Percentiles rank a stretch among this genome's conserved stretches.
Conservation (phyloP, 1,139 yeast genomes). For the Geotrichum fermentans region DNA sequence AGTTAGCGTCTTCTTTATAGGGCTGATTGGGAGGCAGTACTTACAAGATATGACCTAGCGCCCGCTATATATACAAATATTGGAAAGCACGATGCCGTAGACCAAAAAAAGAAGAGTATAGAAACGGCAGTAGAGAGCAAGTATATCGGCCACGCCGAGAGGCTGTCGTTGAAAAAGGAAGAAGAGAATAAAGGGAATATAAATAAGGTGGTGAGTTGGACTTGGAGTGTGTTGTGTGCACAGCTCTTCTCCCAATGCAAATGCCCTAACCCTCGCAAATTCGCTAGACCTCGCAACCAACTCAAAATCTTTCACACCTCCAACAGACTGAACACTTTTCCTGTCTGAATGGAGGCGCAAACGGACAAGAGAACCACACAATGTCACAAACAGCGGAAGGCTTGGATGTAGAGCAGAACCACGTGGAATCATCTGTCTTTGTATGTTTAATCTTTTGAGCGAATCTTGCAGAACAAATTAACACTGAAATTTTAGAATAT, state of each 20-base stretch:
- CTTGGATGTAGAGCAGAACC: neutral
- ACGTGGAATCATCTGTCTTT: slow-evolving; percentile 1
- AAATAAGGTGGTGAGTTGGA: neutral
- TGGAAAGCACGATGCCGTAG: too few relatives aligned
- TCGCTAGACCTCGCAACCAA: neutral
- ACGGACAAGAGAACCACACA: neutral
- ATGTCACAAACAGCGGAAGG: neutral
- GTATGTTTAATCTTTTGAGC: neutral
- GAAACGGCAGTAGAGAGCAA: too few relatives aligned
- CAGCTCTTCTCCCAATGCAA: neutral
- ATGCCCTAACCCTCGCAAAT: neutral
- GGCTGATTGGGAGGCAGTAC: neutral
- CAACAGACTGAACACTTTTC: neutral
- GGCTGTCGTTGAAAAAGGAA: neutral
- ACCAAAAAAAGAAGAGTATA: too few relatives aligned
- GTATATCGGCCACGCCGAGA: too few relatives aligned
- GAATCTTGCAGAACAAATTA: neutral
- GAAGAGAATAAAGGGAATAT: neutral
- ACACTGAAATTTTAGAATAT: slow-evolving; percentile 24
- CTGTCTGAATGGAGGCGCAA: slow-evolving; percentile 1
- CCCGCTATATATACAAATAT: neutral
- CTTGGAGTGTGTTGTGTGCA: neutral
- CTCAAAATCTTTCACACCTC: neutral
- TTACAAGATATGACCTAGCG: slow-evolving; percentile 11
- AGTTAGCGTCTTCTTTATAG: neutral